Conservation (phyloP, 1,284 basidiomycete species). For the Mycosarcoma maydis region DNA sequence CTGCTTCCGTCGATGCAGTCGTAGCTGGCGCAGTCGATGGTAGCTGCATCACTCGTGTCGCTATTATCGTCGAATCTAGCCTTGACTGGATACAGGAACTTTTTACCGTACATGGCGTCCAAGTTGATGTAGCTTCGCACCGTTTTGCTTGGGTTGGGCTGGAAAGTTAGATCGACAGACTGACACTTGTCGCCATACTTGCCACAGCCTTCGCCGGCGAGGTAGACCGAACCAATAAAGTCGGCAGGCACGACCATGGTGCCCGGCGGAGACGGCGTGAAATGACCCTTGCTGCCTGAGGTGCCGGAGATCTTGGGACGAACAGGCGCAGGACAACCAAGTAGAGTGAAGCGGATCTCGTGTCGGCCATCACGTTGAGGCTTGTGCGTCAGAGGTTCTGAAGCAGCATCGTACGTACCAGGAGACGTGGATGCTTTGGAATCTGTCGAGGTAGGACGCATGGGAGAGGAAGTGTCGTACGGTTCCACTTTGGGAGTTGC, state of each 20-base stretch:
- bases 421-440: background rate
- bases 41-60: slow-evolving; percentile 6
- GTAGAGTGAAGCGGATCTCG: slow-evolving; percentile 33
- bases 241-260: slow-evolving; percentile 30
- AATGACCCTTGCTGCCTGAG: slow-evolving; percentile 16
- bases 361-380: slow-evolving; percentile 31
- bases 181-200: slow-evolving; percentile 34
- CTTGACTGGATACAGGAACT: slow-evolving; percentile 30
- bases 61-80: slow-evolving; percentile 34
- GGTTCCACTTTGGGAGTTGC: slow-evolving; percentile 4
- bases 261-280: slow-evolving; percentile 14
- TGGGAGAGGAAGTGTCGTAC: background rate
- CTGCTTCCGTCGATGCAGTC: slow-evolving; percentile 26
- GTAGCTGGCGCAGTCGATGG: slow-evolving; percentile 16
- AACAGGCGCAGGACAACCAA: slow-evolving; percentile 10
- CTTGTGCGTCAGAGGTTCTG: slow-evolving; percentile 4
- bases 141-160: slow-evolving; percentile 25
- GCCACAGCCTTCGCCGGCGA: slow-evolving; percentile 30
- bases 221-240: slow-evolving; percentile 38
- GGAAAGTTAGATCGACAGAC: slow-evolving; percentile 31
- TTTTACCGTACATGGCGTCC: slow-evolving; percentile 27
- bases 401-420: slow-evolving; percentile 13
- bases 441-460: background rate
- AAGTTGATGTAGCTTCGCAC: slow-evolving; percentile 32
- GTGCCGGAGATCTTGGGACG: slow-evolving; percentile 39